Evolutionary conservation across 192 early-diverging fungal species (phyloP), one percentile per base, ranked within the genome.

Genomic region (Backusella australiensis): DNA sequence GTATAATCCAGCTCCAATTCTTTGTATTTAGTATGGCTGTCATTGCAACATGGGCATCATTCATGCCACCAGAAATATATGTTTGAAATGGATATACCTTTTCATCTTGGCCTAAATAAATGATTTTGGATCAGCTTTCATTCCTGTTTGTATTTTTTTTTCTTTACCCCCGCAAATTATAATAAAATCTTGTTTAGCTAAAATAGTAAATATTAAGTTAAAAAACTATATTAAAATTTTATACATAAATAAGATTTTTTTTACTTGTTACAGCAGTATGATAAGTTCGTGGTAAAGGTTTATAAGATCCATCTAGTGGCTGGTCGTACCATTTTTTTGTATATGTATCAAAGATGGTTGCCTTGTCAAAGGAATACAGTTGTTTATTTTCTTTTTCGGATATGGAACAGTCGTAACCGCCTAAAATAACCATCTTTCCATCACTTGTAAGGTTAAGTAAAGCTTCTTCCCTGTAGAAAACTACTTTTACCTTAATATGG

Each of bases 251-350:
- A 23, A 3, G n/a, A 44, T 39, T 63, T 8, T 3, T 11, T 21
- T 66, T 75, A 75, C 74, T 75, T 67, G 38, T 75, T 66, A 75
- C 63, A 6, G 74, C 32, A 7, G 35, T 75, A 42, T 75, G 74
- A 68, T 67, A 75, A 1, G 74, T 46, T 38, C 74, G 39, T 14
- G 74, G 6, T 19, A 29, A 21, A 21, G 74, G 74, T 67, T 29
- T 75, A 14, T 63, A 63, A 0, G 19, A 44, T 34, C 74, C 74
- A 14, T 21, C 26, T 14, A 75, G 15, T 15, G 74, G 56, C 42
- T 63, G 46, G 19, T 75, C 23, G 19, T 65, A 42, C 74, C 74
- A 75, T 29, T 8, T 23, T 46, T 67, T 56, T 35, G 52, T 67
- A 17, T 67, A 21, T n/a, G 65, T 67, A 34, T 75, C 41, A 67